Evolutionary conservation across 495 filamentous ascomycete species (phyloP), one percentile per base, ranked within the genome.

Genomic region (Annulohypoxylon nitens): DNA sequence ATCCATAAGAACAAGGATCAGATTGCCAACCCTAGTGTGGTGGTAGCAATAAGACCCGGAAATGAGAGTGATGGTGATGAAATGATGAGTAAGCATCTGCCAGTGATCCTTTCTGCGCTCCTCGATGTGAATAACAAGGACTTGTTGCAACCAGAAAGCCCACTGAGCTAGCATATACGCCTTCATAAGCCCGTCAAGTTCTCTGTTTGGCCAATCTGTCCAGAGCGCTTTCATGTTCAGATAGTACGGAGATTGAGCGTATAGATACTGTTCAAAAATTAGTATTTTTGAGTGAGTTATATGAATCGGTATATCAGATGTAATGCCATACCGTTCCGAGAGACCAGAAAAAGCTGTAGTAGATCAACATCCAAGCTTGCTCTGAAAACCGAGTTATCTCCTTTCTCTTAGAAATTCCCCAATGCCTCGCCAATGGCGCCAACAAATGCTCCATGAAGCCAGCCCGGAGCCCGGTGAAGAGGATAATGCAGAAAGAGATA

Each of bases 81-180:
- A 88, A 80, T 99, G 96, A 80, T 99, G 96, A 10, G 90, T 91
- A 65, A 98, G 90, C 97, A 97, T 98, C 79, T 98, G 96, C 78
- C 89, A 91, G 80, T 97, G 91, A 75, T 99, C 96, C 81, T 99
- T 99, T 59, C 96, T 86, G 69, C 92, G 88, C 81, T 97, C 91
- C 79, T 99, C 97, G 67, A 98, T 92, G 81, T 98, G 91, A 76
- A 99, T 91, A 53, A 97, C 93, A 45, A 98, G 81, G 68, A 99
- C 92, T 82, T 97, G 94, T 81, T 99, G 97, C 18, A 98, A 75
- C 90, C 93, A 97, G 78, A 98, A 99, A 14, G 93, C 90, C 76
- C 94, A 91, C 80, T 98, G 95, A 26, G 91, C 92, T 51, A 99
- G 86, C 72, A 97, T 93, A 78, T 99, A 99, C 84, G 89, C 92